These are phyloP conservation scores for Pseudevernia furfuracea DNA, from an alignment of 495 filamentous ascomycete species.

Conservation along the genomic window DNA sequence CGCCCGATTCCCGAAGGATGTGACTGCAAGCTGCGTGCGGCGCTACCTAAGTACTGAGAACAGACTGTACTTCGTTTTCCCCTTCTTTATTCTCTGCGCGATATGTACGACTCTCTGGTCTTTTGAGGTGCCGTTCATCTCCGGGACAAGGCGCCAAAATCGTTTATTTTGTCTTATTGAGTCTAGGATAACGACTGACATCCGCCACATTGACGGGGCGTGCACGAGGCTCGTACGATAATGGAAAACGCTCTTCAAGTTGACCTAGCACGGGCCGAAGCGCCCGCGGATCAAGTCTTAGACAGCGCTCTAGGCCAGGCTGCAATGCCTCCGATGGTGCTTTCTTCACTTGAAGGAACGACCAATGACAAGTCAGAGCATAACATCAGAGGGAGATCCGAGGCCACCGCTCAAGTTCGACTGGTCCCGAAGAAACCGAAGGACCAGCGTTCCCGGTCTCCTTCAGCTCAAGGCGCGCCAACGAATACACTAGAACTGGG, in stretches of 20 bases:
- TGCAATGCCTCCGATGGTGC: neutral
- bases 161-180: too few species aligned
- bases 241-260: conserved; percentile 18
- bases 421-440: conserved; percentile 15
- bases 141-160: too few species aligned
- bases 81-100: neutral
- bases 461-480: neutral
- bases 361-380: neutral
- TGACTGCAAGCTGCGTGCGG: neutral
- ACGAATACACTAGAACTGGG: conserved; percentile 6
- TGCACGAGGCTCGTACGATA: neutral
- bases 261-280: conserved; percentile 16
- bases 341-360: neutral
- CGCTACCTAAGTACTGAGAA: neutral
- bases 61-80: neutral
- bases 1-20: neutral
- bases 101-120: too few species aligned
- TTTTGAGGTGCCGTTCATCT: too few species aligned
- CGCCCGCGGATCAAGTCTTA: conserved; percentile 18
- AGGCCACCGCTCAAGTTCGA: conserved; percentile 16
- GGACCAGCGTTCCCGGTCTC: neutral
- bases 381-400: conserved; percentile 11
- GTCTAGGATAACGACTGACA: neutral
- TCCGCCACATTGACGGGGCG: neutral
- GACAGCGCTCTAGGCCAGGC: conserved; percentile 17